A percentile compares a stretch with the other conserved stretches of the same genome.
Conservation (phyloP, 176 grass and related monocot genomes). For the Neostapfia colusana region DNA sequence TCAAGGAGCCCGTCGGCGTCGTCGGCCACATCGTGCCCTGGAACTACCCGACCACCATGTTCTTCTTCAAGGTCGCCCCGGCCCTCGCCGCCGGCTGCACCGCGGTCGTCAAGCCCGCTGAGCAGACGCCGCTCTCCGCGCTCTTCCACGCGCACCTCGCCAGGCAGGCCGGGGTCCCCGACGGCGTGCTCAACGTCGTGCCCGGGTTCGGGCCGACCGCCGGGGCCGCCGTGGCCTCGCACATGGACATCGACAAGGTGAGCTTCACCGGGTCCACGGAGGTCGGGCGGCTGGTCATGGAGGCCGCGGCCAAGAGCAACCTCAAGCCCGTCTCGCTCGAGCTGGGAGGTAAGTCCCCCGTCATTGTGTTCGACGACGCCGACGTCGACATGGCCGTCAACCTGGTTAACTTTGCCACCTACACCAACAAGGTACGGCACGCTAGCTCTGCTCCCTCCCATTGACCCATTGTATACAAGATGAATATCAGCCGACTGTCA, state of each 20-base stretch:
- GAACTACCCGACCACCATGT: constrained; percentile 75
- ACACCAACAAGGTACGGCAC: constrained; percentile 72
- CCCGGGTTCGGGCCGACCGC: constrained; percentile 60
- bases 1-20: constrained; percentile 87
- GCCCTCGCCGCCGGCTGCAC: constrained; percentile 79
- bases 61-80: constrained; percentile 85
- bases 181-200: constrained; percentile 87
- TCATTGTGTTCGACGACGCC: constrained; percentile 85
- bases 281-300: constrained; percentile 71
- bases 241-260: constrained; percentile 89
- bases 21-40: constrained; percentile 85
- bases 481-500: background rate
- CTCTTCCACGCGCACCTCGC: constrained; percentile 74
- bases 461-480: too few relatives aligned
- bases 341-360: constrained; percentile 79
- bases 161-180: constrained; percentile 73
- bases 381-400: constrained; percentile 76
- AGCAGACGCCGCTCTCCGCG: constrained; percentile 79
- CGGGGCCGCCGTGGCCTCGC: constrained; percentile 62
- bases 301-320: constrained; percentile 74
- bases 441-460: background rate
- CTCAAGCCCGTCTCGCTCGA: constrained; percentile 84
- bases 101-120: constrained; percentile 78
- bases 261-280: constrained; percentile 84
- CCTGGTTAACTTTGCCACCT: constrained; percentile 52